Conservation (phyloP, 371 early-diverging fungal species). For the Capillidium heterosporum region DNA sequence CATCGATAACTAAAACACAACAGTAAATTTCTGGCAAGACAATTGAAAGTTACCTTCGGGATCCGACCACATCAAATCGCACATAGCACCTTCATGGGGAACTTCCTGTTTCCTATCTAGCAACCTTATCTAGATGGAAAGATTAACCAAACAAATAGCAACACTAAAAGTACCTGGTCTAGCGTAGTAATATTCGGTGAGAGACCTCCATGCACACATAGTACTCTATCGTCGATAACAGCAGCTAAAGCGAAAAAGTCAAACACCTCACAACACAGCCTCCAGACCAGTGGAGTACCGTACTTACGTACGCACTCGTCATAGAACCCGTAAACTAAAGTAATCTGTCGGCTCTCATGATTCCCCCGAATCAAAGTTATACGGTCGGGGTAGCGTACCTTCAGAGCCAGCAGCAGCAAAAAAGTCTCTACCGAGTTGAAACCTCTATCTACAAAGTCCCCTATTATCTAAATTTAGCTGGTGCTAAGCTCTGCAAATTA, state of each 20-base stretch:
- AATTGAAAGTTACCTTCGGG: slow-evolving; percentile 58
- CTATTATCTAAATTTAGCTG: slow-evolving; percentile 16
- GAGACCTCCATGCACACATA: slow-evolving; percentile 98
- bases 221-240: slow-evolving; percentile 12
- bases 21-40: neutral
- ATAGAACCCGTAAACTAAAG: slow-evolving; percentile 99
- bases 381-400: slow-evolving; percentile 78
- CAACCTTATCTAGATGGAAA: slow-evolving; percentile 49
- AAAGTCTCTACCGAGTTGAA: slow-evolving; percentile 98
- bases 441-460: slow-evolving; percentile 99
- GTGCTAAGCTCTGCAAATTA: neutral
- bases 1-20: slow-evolving; percentile 41
- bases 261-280: slow-evolving; percentile 96
- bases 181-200: slow-evolving; percentile 84
- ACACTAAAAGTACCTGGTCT: slow-evolving; percentile 53
- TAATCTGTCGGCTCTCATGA: slow-evolving; percentile 98
- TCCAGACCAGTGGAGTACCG: slow-evolving; percentile 94
- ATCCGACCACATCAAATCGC: slow-evolving; percentile 98
- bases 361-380: slow-evolving; percentile 98
- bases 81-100: slow-evolving; percentile 98
- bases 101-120: slow-evolving; percentile 97
- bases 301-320: slow-evolving; percentile 97
- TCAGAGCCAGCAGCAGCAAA: slow-evolving; percentile 89
- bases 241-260: slow-evolving; percentile 91
- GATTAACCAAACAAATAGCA: neutral